phyloP scores from a whole-genome alignment of 441 rosid genomes.

The Euphorbia corollata region DNA sequence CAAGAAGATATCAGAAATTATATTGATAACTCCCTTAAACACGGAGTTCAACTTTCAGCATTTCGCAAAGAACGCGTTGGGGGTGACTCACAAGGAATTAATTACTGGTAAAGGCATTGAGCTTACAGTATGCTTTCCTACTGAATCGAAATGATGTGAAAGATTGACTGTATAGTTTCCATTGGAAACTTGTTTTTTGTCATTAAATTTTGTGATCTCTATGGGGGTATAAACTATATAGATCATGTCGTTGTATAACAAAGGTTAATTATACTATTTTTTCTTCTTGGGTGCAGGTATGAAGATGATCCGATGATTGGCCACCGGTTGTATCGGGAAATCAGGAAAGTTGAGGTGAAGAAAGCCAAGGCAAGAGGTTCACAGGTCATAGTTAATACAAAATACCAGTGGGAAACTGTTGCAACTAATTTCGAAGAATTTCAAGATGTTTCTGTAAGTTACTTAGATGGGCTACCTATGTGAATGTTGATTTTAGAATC shows the following conservation, averaged over 20 bases:
- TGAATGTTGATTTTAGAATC: constrained; percentile 2
- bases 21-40: constrained; percentile 81
- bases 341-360: constrained; percentile 68
- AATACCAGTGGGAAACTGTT: constrained; percentile 96
- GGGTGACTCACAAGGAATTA: constrained; percentile 91
- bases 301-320: constrained; percentile 91
- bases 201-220: neutral
- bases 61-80: constrained; percentile 92
- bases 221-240: neutral
- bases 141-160: constrained; percentile 2
- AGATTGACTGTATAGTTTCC: neutral
- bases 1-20: constrained; percentile 91
- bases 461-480: constrained; percentile 16
- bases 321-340: constrained; percentile 89
- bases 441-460: constrained; percentile 91
- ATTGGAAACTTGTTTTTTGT: neutral
- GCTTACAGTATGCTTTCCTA: constrained; percentile 6
- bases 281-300: constrained; percentile 55
- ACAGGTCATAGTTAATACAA: constrained; percentile 47
- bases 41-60: constrained; percentile 68
- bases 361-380: constrained; percentile 82
- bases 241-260: constrained; percentile 14
- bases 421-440: constrained; percentile 95
- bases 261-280: constrained; percentile 14
- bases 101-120: constrained; percentile 55